Evolutionary conservation across 805 yeast genomes (phyloP), one percentile per base, ranked within the genome.

Genomic region (Teunomyces stri): DNA sequence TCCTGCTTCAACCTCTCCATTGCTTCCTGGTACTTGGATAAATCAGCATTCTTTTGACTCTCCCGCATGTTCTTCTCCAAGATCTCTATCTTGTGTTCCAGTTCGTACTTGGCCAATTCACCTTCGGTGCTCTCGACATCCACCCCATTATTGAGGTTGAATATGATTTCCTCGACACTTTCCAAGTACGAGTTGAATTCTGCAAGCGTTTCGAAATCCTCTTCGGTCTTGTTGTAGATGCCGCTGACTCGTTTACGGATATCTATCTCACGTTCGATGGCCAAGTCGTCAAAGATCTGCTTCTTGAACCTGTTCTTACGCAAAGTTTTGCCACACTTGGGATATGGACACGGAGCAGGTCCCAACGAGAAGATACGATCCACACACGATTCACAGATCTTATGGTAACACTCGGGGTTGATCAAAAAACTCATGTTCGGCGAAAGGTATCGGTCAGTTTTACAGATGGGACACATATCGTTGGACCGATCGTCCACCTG

Each of bases 381-480:
- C 37, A 92, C 98, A 69, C 99, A 94, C 1, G 96, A 83, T 57
- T 87, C 97, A 70, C 99, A 94, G 66, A 94, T 92, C 74, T 89
- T 92, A 64, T 94, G 99, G 63, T 94, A 94, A 69, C 99, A 94
- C 65, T 94, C 99, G 0, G 98, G 96, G 59, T 94, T 94, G 53
- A 94, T 90, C 46, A 92, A 79, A 62, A 94, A 92, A 54, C 79
- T 82, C 85, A 94, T 87, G 56, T 91, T 89, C 21, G 98, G 98
- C 39, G 96, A 89, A 51, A 94, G 75, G 65, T 94, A 94, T 64
- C 91, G 74, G 68, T 92, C 96, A 41, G 97, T 89, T 69, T 92
- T 89, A 76, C 99, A 94, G 59, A 94, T 89, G 27, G 98, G 98
- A 74, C 99, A 94, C 82, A 91, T 86, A 65, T 89, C 96, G 73